Evolutionary conservation across 108 stramenopile genomes (phyloP), one percentile per base, ranked within the genome.

Genomic region (Aurantiochytrium sp.): DNA sequence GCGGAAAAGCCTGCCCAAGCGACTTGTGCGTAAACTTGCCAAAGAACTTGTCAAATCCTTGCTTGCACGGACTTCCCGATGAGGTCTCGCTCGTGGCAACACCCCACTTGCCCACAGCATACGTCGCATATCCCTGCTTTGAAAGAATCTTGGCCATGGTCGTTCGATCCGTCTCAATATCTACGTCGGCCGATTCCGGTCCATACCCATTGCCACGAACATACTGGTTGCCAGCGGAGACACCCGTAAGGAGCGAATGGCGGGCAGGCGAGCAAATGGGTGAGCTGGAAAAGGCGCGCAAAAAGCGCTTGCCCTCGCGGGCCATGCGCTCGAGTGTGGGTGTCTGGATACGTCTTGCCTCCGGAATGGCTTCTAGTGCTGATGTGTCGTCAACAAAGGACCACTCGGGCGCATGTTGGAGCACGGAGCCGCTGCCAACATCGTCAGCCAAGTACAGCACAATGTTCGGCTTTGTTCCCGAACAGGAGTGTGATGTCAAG

Each of bases 301-400:
- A 53, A 12, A 83, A 53, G 25, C 76, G 76, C n/a, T 83, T 83
- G 51, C 76, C 76, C 51, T 83, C 76, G 14, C 28, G 19, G 19
- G 76, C 76, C 45, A 83, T n/a, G 76, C 76, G 76, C 76, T 83
- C 76, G 23, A 83, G 45, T 6, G 45, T 83, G n/a, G 76, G 76
- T 45, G 76, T 83, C 10, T 53, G 23, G 6, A 83, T 53, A 23
- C 76, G 76, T 23, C 76, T 47, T 16, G 45, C n/a, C 51, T 83
- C 76, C 1, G 45, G 45, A 1, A 83, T 4, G 0, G 45, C 51
- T 23, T 83, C 51, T 12, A 83, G 1, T 12, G 76, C 76, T 3
- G 76, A 83, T 0, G 4, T 8, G 49, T 83, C 51, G 8, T 83
- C 76, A 0, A 2, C 2, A n/a, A 53, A 53, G 6, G 76, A 53